phyloP scores from a whole-genome alignment of 495 filamentous ascomycete genomes.

The Annulohypoxylon stygium region DNA sequence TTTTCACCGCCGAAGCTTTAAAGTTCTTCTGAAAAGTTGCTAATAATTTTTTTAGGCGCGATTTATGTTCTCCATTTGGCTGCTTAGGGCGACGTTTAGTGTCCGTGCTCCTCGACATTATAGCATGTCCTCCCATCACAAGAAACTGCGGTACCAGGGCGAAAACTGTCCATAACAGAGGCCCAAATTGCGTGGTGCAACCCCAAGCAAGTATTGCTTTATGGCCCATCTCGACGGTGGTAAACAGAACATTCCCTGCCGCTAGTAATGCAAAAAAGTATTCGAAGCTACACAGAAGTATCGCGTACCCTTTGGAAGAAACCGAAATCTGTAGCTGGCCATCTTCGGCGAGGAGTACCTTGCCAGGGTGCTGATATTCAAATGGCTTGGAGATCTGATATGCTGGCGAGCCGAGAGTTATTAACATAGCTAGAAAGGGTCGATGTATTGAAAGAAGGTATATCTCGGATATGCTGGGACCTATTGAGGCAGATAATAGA shows the following conservation, averaged over 20 bases:
- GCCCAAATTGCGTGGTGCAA: not conserved
- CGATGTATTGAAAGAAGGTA: constrained; percentile 1
- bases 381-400: not conserved
- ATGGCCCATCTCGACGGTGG: not conserved
- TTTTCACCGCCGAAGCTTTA: too few relatives aligned
- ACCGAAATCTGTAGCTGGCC: not conserved
- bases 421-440: not conserved
- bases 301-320: not conserved
- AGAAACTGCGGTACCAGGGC: not conserved
- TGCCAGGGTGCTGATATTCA: not conserved
- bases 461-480: not conserved
- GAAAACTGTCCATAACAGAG: not conserved
- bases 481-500: not conserved
- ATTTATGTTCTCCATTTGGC: not conserved
- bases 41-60: not conserved
- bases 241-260: not conserved
- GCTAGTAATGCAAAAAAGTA: not conserved
- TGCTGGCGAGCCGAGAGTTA: not conserved
- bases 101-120: not conserved
- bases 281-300: not conserved
- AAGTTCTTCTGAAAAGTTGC: not conserved
- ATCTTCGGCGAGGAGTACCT: not conserved
- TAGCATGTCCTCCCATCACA: not conserved
- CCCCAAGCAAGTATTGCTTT: constrained; percentile 1
- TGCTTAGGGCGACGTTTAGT: not conserved